phyloP scores from a whole-genome alignment of 2,329 filamentous ascomycete species.

The Alternaria triticina region DNA sequence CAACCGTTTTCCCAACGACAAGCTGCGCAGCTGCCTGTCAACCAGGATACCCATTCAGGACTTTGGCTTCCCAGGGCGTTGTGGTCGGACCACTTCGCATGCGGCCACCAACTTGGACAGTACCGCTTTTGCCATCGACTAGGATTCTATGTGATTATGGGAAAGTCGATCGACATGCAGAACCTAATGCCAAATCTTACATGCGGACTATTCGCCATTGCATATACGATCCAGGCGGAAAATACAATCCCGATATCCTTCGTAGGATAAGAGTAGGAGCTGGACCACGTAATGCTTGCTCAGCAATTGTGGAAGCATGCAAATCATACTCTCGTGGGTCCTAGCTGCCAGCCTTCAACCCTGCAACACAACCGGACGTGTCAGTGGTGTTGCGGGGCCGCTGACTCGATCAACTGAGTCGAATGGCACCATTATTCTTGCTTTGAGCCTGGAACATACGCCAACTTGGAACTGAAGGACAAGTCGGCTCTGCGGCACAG shows the following conservation, averaged over 20 bases:
- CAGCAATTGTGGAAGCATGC: neutral
- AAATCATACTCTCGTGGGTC: constrained; percentile 1
- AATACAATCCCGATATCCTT: neutral
- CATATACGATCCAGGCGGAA: neutral
- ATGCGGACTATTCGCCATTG: neutral
- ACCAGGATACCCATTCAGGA: neutral
- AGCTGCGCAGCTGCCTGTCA: neutral
- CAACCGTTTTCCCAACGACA: neutral
- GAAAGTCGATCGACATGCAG: neutral
- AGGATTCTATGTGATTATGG: neutral
- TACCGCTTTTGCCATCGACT: neutral
- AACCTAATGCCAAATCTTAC: neutral
- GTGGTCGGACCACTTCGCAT: neutral
- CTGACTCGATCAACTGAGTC: constrained; percentile 5
- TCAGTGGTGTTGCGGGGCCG: constrained; percentile 6
- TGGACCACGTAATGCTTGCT: neutral
- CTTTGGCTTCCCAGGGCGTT: neutral
- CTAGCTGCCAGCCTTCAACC: neutral
- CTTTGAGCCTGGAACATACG: neutral
- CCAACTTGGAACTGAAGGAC: neutral
- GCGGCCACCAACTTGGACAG: neutral
- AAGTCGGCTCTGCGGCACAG: neutral
- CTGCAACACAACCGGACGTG: constrained; percentile 6
- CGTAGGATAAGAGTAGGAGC: neutral
- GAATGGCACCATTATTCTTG: constrained; percentile 2